Conservation (phyloP, 2,329 filamentous ascomycete species). For the Fusarium pilosicola region DNA sequence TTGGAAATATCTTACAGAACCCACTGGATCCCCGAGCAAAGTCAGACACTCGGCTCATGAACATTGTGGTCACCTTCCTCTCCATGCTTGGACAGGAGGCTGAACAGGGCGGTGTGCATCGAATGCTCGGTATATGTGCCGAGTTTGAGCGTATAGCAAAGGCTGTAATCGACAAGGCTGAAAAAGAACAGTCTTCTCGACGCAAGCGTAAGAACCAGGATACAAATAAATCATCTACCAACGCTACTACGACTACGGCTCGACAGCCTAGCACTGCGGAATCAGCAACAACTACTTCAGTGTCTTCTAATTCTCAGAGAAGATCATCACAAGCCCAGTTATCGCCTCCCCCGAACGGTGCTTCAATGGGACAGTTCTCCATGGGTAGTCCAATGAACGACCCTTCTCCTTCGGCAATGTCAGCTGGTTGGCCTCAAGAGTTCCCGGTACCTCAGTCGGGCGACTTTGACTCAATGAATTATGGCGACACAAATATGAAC, state of each 20-base stretch:
- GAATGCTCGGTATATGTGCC: slow-evolving; percentile 93
- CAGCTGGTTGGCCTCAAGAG: slow-evolving; percentile 60
- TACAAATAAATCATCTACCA: slow-evolving; percentile 26
- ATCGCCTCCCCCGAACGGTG: slow-evolving; percentile 43
- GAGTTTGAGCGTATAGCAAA: slow-evolving; percentile 96
- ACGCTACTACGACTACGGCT: slow-evolving; percentile 20
- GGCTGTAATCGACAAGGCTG: slow-evolving; percentile 88
- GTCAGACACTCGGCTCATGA: slow-evolving; percentile 91
- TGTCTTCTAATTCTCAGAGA: slow-evolving; percentile 10
- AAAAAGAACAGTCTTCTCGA: slow-evolving; percentile 81
- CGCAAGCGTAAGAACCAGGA: slow-evolving; percentile 86
- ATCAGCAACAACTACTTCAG: slow-evolving; percentile 5
- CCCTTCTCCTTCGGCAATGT: slow-evolving; percentile 57
- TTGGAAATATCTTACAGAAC: slow-evolving; percentile 96
- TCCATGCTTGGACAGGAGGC: slow-evolving; percentile 90
- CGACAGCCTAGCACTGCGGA: slow-evolving; percentile 19
- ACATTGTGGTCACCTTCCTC: slow-evolving; percentile 89
- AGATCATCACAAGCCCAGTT: slow-evolving; percentile 38
- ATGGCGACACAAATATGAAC: slow-evolving; percentile 51
- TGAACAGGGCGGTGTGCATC: slow-evolving; percentile 87
- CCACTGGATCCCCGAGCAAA: slow-evolving; percentile 88
- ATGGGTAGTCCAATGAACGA: slow-evolving; percentile 46
- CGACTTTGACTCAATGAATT: slow-evolving; percentile 58
- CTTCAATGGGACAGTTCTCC: slow-evolving; percentile 40
- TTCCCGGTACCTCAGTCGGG: slow-evolving; percentile 50